phyloP scores from a whole-genome alignment of 2,329 filamentous ascomycete genomes.

The Talaromyces sp. region DNA sequence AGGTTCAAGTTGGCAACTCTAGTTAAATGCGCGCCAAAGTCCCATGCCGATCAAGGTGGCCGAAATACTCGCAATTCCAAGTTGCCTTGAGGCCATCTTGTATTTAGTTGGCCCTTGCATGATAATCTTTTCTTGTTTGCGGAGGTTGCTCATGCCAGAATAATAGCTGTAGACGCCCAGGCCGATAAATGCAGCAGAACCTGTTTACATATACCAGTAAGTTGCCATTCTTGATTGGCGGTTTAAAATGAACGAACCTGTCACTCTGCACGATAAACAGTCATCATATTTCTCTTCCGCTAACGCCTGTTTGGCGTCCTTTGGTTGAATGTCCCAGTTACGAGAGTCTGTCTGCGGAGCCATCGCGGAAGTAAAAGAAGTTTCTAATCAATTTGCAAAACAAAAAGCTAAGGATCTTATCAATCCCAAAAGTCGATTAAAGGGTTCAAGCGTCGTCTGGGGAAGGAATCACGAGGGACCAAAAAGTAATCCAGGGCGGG shows the following conservation, averaged over 20 bases:
- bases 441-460: neutral
- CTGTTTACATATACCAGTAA: slow-evolving; percentile 46
- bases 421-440: neutral
- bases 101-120: slow-evolving; percentile 70
- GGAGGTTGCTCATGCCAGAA: slow-evolving; percentile 72
- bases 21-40: slow-evolving; percentile 67
- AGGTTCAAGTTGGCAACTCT: too few species aligned
- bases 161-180: slow-evolving; percentile 77
- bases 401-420: neutral
- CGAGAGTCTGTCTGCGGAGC: slow-evolving; percentile 48
- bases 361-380: slow-evolving; percentile 37
- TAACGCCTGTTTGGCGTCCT: slow-evolving; percentile 63
- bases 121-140: slow-evolving; percentile 63
- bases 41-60: slow-evolving; percentile 70
- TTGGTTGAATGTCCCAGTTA: slow-evolving; percentile 56
- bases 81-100: slow-evolving; percentile 69
- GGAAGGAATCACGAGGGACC: slow-evolving; percentile 5
- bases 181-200: slow-evolving; percentile 73
- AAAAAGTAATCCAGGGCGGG: slow-evolving; percentile 31
- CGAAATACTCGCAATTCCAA: slow-evolving; percentile 70
- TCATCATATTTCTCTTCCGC: slow-evolving; percentile 55
- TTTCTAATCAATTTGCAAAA: neutral
- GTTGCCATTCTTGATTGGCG: neutral
- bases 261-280: slow-evolving; percentile 70
- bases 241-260: slow-evolving; percentile 58